Percentiles rank a stretch among this genome's conserved stretches.
These are phyloP conservation scores for Hypoxylon sp. DNA, from an alignment of 2,329 filamentous ascomycete genomes.

Conservation along the genomic window DNA sequence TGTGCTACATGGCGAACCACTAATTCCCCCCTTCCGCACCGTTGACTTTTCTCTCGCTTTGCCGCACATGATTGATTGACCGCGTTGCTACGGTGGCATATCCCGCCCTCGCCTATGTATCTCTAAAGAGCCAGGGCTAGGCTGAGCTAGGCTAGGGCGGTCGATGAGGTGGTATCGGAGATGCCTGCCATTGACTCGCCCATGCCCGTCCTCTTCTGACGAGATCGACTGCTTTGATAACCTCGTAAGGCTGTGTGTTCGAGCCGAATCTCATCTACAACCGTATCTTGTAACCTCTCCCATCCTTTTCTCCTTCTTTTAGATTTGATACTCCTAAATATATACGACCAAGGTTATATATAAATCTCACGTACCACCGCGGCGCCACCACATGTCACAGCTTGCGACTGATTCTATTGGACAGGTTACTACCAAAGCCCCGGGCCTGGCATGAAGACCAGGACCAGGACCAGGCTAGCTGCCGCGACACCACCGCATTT, in stretches of 20 bases:
- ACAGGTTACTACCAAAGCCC: conserved; percentile 10
- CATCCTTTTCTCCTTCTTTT: not conserved
- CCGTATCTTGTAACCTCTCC: conserved; percentile 9
- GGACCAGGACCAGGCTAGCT: conserved; percentile 19
- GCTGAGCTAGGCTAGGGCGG: conserved; percentile 32
- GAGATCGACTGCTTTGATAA: conserved; percentile 30
- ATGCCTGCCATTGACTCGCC: conserved; percentile 22
- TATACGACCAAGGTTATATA: conserved; percentile 1
- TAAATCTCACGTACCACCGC: conserved; percentile 2
- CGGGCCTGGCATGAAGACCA: conserved; percentile 16
- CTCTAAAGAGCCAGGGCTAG: conserved; percentile 29
- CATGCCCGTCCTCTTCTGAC: conserved; percentile 5
- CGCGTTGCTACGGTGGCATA: conserved; percentile 25
- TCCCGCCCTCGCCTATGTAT: conserved; percentile 33
- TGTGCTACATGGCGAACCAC: conserved; percentile 4
- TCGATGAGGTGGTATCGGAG: conserved; percentile 35
- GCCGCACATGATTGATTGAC: conserved; percentile 27
- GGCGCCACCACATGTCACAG: not conserved
- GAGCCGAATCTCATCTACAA: conserved; percentile 10
- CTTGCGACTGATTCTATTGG: conserved; percentile 3
- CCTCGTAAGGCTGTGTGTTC: conserved; percentile 27
- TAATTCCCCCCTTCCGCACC: conserved; percentile 2
- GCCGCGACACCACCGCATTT: conserved; percentile 1
- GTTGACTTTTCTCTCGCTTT: not conserved
- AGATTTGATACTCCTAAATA: not conserved